Base-by-base conservation (phyloP, 257 asterid species). In the Fraxinus americana region DNA sequence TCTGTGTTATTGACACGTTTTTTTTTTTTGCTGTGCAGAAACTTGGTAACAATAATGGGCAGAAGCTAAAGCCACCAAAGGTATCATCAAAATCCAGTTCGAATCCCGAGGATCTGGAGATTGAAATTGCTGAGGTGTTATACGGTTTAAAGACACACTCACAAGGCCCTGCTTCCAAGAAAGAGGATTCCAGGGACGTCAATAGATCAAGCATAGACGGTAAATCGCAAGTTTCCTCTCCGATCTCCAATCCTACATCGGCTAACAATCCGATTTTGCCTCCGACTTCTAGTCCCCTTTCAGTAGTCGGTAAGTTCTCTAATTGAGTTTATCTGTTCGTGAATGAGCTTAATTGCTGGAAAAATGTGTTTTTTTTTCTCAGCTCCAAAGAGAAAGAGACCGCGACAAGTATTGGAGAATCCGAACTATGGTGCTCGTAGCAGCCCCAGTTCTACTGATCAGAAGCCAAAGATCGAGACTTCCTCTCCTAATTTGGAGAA, bases 121-220 rank as follows among this genome's bases (percentile, higher is more conserved):
- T 96, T 43, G 99, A 96, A 81, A 96, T 96, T 36, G 99, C 99
- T 0, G 97, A 93, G 87, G 98, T 96, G 4, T 75, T 96, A 75
- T 93, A 80, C 54, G 99, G 95, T 0, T 74, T 96, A 92, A 95
- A 79, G 94, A 90, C 90, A 61, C 97, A 88, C 71, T 86, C 97
- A 19, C 97, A 87, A 67, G 92, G 83, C 52, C 96, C 96, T 77
- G 78, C 94, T 41, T 78, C 92, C 0, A 91, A 87, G 88, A 91
- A 90, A 57, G 96, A 92, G 38, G 97, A 91, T 45, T 80, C 96
- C 2, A 88, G 84, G 67, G 99, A 95, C 81, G 84, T 86, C 52
- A 90, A 59, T 72, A 88, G 93, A 89, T 88, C 94, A 63, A 86
- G 70, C 72, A 71, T 75, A 72, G 94, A 88, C 72, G 74, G 82